Conservation (phyloP, 495 filamentous ascomycete genomes). For the Neurospora intermedia region DNA sequence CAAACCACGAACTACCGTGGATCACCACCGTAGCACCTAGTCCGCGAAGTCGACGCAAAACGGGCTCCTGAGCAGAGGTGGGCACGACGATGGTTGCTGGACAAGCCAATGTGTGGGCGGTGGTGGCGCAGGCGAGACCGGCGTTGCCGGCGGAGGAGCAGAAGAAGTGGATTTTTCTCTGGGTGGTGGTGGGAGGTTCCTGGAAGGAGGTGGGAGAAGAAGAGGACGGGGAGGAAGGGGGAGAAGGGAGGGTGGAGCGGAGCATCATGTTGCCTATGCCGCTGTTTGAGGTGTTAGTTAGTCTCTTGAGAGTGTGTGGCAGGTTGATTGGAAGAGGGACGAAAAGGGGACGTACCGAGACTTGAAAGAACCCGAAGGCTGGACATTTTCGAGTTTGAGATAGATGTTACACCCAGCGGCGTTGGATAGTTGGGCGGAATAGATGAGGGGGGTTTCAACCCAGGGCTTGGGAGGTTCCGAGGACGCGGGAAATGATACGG, state of each 20-base stretch:
- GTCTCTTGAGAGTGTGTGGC: background rate
- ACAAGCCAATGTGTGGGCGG: slow-evolving; percentile 55
- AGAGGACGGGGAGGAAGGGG: slow-evolving; percentile 14
- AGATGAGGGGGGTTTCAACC: slow-evolving; percentile 63
- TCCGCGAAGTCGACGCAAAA: slow-evolving; percentile 59
- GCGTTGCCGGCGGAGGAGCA: slow-evolving; percentile 84
- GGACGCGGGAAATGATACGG: slow-evolving; percentile 6
- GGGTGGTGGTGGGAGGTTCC: background rate
- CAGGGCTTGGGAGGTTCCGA: slow-evolving; percentile 43
- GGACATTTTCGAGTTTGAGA: slow-evolving; percentile 88
- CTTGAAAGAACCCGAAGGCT: slow-evolving; percentile 93
- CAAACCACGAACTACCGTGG: slow-evolving; percentile 59
- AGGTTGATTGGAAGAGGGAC: background rate
- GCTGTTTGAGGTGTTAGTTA: slow-evolving; percentile 1
- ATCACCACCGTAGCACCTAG: slow-evolving; percentile 57
- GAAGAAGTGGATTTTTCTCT: slow-evolving; percentile 61
- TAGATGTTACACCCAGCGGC: slow-evolving; percentile 71
- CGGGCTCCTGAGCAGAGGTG: slow-evolving; percentile 39
- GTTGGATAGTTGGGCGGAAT: slow-evolving; percentile 55
- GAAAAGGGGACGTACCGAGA: slow-evolving; percentile 42
- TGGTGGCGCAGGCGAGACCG: slow-evolving; percentile 79
- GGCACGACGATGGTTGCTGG: slow-evolving; percentile 80
- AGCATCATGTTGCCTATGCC: slow-evolving; percentile 77
- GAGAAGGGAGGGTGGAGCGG: slow-evolving; percentile 30
- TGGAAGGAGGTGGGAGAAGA: slow-evolving; percentile 9